Evolutionary conservation across 106 monocot genomes (phyloP).

Genomic region (Dendrobium catenatum): DNA sequence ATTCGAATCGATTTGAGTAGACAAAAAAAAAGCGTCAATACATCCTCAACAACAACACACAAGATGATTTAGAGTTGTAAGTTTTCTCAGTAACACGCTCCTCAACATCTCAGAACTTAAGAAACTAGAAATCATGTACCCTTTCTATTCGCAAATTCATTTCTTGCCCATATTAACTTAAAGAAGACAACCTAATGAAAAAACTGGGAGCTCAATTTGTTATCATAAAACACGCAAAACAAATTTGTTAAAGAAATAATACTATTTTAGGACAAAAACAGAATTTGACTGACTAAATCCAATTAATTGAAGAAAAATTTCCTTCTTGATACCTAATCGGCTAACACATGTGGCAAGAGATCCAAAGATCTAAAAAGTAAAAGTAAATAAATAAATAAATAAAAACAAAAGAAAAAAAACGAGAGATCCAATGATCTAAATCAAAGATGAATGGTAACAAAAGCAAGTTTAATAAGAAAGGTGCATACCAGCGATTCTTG

Average conservation of each 20-base stretch:
- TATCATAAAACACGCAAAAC: too few species aligned
- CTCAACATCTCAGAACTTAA: too few species aligned
- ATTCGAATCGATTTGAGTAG: too few species aligned
- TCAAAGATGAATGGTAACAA: neutral
- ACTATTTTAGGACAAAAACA: neutral
- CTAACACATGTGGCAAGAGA: neutral
- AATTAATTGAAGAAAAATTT: neutral
- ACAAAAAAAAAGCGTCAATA: too few species aligned
- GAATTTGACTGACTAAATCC: neutral
- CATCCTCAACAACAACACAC: neutral
- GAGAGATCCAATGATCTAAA: neutral
- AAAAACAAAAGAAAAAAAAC: too few species aligned
- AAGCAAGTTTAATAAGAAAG: neutral
- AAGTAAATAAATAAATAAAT: too few species aligned
- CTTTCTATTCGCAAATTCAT: too few species aligned
- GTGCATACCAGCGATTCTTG: slow-evolving; percentile 65
- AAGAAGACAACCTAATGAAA: too few species aligned
- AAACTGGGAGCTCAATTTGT: too few species aligned
- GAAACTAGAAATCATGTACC: too few species aligned
- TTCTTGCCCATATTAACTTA: too few species aligned
- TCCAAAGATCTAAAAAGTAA: neutral
- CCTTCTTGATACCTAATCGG: neutral
- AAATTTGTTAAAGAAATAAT: neutral
- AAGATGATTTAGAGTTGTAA: neutral
- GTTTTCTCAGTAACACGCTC: neutral